Conservation (phyloP, 2,329 filamentous ascomycete genomes). For the Xylariaceae sp. region DNA sequence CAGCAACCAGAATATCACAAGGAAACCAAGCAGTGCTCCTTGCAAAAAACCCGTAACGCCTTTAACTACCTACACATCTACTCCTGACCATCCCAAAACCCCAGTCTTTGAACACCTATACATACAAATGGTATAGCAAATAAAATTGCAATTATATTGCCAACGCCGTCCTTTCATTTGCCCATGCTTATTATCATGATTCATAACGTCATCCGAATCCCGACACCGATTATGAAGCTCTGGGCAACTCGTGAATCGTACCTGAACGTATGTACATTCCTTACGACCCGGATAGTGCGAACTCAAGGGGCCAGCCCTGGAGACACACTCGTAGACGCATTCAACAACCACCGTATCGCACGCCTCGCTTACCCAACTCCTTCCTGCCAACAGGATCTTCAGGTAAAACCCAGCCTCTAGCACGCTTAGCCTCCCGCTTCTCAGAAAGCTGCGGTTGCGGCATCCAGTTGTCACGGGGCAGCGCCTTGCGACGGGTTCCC, state of each 20-base stretch:
- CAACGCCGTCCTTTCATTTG: slow-evolving; percentile 16
- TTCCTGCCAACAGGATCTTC: slow-evolving; percentile 69
- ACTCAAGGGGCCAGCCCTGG: slow-evolving; percentile 13
- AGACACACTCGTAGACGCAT: background rate
- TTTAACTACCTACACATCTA: no score
- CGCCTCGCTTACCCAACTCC: slow-evolving; percentile 64
- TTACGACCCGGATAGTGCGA: background rate
- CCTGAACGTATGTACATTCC: slow-evolving; percentile 13
- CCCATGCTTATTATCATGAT: slow-evolving; percentile 6
- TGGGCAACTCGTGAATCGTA: slow-evolving; percentile 3
- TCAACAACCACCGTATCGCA: slow-evolving; percentile 50
- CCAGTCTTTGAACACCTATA: no score
- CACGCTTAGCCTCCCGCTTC: slow-evolving; percentile 72
- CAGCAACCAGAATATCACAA: no score
- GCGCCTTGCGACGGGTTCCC: slow-evolving; percentile 64
- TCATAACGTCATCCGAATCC: background rate
- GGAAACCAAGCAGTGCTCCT: no score
- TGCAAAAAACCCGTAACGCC: no score
- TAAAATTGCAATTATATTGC: slow-evolving; percentile 15
- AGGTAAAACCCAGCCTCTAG: slow-evolving; percentile 70
- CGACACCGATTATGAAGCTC: slow-evolving; percentile 10
- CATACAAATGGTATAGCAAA: background rate
- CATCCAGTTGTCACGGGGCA: slow-evolving; percentile 71
- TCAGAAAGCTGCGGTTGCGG: slow-evolving; percentile 66
- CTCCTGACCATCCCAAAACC: no score